Conservation (phyloP, 805 yeast species). For the Metschnikowia lunata region DNA sequence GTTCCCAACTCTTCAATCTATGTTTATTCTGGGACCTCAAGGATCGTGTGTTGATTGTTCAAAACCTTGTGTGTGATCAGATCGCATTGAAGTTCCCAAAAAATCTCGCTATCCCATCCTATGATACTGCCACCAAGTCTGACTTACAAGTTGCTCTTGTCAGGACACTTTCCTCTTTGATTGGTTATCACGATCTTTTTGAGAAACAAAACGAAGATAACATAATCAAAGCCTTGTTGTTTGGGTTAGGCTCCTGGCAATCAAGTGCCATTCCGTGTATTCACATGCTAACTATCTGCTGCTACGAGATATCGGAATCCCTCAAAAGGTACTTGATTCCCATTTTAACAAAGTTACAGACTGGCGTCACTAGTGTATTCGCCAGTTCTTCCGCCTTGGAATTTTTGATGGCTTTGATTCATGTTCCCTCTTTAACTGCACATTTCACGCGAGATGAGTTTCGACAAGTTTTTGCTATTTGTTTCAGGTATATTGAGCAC, state of each 20-base stretch:
- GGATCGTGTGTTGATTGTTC: conserved; percentile 37
- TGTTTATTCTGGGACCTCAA: conserved; percentile 44
- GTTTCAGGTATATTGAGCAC: conserved; percentile 73
- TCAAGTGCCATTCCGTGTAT: conserved; percentile 74
- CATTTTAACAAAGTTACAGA: conserved; percentile 70
- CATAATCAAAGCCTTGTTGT: conserved; percentile 53
- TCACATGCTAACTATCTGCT: conserved; percentile 69
- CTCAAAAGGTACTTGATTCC: conserved; percentile 63
- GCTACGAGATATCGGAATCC: conserved; percentile 75
- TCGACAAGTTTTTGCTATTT: conserved; percentile 76
- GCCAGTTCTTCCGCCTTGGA: conserved; percentile 74
- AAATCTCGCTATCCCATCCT: conserved; percentile 24
- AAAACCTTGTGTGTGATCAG: conserved; percentile 54
- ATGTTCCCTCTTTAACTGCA: conserved; percentile 62
- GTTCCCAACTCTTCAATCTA: conserved; percentile 63
- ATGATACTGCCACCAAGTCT: conserved; percentile 41
- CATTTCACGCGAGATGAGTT: conserved; percentile 74
- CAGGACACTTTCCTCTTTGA: conserved; percentile 55
- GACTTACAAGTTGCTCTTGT: conserved; percentile 66
- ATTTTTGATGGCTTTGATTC: conserved; percentile 61
- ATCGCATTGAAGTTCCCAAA: conserved; percentile 46
- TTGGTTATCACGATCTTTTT: conserved; percentile 55
- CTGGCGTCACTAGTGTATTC: conserved; percentile 63
- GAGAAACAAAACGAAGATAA: conserved; percentile 58
- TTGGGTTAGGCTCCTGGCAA: conserved; percentile 71